phyloP scores from a whole-genome alignment of 2,329 filamentous ascomycete species.

The Drechslera avenae region DNA sequence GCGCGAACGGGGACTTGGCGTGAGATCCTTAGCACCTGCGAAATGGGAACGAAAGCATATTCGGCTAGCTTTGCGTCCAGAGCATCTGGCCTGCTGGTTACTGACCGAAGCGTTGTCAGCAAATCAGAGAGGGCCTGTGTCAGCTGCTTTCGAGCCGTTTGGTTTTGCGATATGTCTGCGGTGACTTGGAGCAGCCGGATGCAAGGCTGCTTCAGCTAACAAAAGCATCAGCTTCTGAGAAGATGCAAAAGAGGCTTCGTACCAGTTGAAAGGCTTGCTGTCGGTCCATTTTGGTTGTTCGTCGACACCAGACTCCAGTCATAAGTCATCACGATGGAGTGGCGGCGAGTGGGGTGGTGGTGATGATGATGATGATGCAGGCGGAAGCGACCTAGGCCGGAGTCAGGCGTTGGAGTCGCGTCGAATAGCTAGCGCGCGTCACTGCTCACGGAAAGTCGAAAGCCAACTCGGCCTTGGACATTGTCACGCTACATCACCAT shows the following conservation, averaged over 20 bases:
- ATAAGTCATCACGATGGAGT: no score
- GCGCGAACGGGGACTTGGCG: constrained; percentile 72
- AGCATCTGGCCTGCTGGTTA: constrained; percentile 42
- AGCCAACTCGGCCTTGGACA: constrained; percentile 12
- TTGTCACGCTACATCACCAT: constrained; percentile 10
- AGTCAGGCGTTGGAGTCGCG: constrained; percentile 9
- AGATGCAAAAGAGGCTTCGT: constrained; percentile 4
- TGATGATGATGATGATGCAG: not conserved
- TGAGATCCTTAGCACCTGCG: constrained; percentile 80
- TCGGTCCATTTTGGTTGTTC: constrained; percentile 38
- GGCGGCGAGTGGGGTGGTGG: not conserved
- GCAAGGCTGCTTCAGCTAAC: constrained; percentile 62
- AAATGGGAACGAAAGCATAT: constrained; percentile 93
- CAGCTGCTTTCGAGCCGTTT: constrained; percentile 54
- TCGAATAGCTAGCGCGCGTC: constrained; percentile 27
- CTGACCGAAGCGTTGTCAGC: constrained; percentile 46
- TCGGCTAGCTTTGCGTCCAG: constrained; percentile 86
- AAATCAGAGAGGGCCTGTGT: constrained; percentile 55
- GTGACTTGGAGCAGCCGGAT: constrained; percentile 63
- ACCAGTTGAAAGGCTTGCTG: constrained; percentile 50
- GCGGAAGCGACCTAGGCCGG: constrained; percentile 13
- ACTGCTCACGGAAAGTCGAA: constrained; percentile 17
- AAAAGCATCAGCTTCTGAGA: constrained; percentile 6
- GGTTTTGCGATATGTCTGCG: constrained; percentile 56
- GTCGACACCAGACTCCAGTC: not conserved